Base-by-base conservation (phyloP, 108 stramenopile species). In the Mediolabrus comicus region DNA sequence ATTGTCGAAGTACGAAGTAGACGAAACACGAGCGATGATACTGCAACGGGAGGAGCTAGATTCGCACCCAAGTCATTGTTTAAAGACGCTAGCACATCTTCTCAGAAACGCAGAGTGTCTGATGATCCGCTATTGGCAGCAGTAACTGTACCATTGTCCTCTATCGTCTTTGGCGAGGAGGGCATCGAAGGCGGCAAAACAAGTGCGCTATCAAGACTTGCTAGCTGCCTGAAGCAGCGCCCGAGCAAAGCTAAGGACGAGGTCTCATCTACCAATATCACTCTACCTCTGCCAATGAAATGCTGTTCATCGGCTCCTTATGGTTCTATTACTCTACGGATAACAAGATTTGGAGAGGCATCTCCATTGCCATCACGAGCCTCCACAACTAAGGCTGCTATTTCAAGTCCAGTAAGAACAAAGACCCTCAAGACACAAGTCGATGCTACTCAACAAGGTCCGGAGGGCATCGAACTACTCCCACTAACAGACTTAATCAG, bases 1-100 rank as follows among this genome's bases (percentile, higher is more conserved):
- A 54, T 69, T 11, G 76, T 77, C 25, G 76, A 77, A 46, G 76
- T 77, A n/a, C 55, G 63, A 10, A 69, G 69, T 34, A 69, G 52
- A 49, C 46, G 52, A 38, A 46, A 41, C 9, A 22, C 13, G 0
- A 26, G 30, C 2, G 16, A 36, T 19, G 36, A 34, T 19, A 25
- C 35, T 16, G 27, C 55, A 59, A 43, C 9, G 30, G 62, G 62
- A 9, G 63, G 33, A n/a, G n/a, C n/a, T 34, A 29, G n/a, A 25
- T 14, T 19, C 3, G 32, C 11, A 9, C 5, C n/a, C 16, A 9
- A 9, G 24, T 43, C 39, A 4, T 33, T 53, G 27, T 32, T 17
- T 7, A 24, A 27, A 2, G 31, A 11, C 13, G 32, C 24, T 4
- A 22, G 12, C n/a, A 17, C 36, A 3, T 0, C 39, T 25, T 28